Conservation (phyloP, 331 rosid species). For the Rhamnella rubrinervis region DNA sequence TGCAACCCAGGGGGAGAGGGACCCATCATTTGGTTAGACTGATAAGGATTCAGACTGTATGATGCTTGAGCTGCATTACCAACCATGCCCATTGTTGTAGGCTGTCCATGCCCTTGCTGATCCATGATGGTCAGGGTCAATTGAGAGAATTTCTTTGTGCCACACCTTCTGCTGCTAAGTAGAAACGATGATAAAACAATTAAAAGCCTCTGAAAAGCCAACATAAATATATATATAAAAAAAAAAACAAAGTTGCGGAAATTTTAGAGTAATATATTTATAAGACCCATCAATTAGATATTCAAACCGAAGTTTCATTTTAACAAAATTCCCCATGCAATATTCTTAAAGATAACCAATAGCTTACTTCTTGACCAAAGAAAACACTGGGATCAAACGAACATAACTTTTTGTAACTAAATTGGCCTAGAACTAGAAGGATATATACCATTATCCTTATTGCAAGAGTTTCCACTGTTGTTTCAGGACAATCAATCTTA, state of each 20-base stretch:
- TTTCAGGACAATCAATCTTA: too few species aligned
- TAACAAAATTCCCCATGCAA: too few species aligned
- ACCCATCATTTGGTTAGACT: conserved; percentile 36
- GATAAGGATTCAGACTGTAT: conserved; percentile 30
- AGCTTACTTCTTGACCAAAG: too few species aligned
- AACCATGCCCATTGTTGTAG: conserved; percentile 15
- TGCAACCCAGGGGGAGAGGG: conserved; percentile 32
- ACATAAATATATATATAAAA: background rate
- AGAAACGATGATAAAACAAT: background rate
- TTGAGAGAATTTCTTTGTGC: background rate
- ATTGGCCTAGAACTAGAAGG: too few species aligned
- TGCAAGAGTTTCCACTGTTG: too few species aligned
- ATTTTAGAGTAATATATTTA: background rate
- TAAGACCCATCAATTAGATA: background rate
- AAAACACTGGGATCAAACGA: too few species aligned
- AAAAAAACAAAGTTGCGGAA: background rate
- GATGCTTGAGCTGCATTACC: conserved; percentile 31
- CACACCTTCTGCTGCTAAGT: conserved; percentile 5
- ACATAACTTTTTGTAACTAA: too few species aligned
- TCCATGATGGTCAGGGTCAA: conserved; percentile 34
- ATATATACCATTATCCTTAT: too few species aligned
- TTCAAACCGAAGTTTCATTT: background rate
- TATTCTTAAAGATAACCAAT: too few species aligned
- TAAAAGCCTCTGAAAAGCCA: background rate
- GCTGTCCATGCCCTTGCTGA: conserved; percentile 42